Evolutionary conservation across 768 basidiomycete species (phyloP), one percentile per base, ranked within the genome.

Genomic region (Suillus americanus): DNA sequence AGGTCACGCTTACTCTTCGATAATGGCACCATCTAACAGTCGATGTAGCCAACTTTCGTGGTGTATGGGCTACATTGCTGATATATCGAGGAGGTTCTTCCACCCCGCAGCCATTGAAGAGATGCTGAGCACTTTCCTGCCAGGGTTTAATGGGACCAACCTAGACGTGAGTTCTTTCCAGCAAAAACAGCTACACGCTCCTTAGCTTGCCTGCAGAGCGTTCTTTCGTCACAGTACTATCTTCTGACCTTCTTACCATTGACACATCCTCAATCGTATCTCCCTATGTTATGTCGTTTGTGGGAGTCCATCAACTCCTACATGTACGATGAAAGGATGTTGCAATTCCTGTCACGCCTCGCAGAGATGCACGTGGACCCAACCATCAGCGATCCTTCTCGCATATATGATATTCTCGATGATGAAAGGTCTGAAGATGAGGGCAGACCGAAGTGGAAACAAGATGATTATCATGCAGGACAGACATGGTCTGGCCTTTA

Each of bases 281-380:
- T 88, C 62, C 90, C 86, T 61, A 90, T 91, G 84, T 81, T 95
- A 62, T 92, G 95, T 79, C 88, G 90, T 62, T 72, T 94, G 54
- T 96, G 94, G 92, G 89, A 92, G 76, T 90, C 92, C 14, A 81
- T 96, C 71, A 94, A 95, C 79, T 93, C 92, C 64, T 92, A 92
- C 75, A 85, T 89, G 77, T 95, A 88, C 79, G 94, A 95, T 81
- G 94, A 94, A 71, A 85, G 94, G 75, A 93, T 94, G 87, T 81
- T 95, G 66, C 85, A 92, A 63, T 90, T 97, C 73, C 83, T 95
- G 65, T 83, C 92, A 35, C 84, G 84, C 70, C 81, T 97, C 54
- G 80, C 89, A 62, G 90, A 94, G 75, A 82, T 89, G 78, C 95
- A 97, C 78, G 57, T 59, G 57, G 89, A 91, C 70, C 89, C 94